A percentile compares a stretch with the other conserved stretches of the same genome.
Evolutionary conservation across 768 basidiomycete species (phyloP).

Genomic region (Tremella fuciformis): DNA sequence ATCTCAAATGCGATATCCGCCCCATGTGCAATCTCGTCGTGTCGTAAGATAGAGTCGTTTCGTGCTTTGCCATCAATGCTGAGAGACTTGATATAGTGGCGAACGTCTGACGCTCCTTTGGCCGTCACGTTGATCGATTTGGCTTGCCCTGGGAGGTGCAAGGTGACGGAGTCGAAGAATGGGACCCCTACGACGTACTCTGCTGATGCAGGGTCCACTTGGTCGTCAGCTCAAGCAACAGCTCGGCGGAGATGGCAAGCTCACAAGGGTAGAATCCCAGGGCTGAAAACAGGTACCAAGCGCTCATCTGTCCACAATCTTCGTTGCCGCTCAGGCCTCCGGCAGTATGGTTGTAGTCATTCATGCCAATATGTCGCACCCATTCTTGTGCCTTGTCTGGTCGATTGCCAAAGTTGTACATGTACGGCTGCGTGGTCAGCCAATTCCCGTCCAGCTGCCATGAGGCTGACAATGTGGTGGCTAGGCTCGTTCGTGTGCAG

Average conservation of each 20-base stretch:
- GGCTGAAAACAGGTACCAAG: slow-evolving; percentile 79
- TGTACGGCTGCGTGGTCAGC: slow-evolving; percentile 58
- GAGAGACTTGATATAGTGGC: slow-evolving; percentile 63
- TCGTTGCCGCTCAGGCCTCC: slow-evolving; percentile 77
- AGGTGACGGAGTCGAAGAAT: slow-evolving; percentile 59
- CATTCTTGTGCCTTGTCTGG: slow-evolving; percentile 69
- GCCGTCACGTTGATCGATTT: slow-evolving; percentile 59
- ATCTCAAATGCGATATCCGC: slow-evolving; percentile 66
- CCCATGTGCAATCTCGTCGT: slow-evolving; percentile 63
- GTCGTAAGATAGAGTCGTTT: slow-evolving; percentile 58
- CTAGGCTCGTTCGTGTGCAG: slow-evolving; percentile 84
- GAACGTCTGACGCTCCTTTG: slow-evolving; percentile 58
- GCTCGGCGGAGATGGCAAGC: slow-evolving; percentile 11
- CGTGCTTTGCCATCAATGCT: slow-evolving; percentile 59
- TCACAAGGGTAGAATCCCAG: slow-evolving; percentile 71
- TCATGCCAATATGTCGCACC: slow-evolving; percentile 64
- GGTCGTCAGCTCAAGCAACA: background rate
- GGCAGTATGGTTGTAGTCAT: slow-evolving; percentile 66
- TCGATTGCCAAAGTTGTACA: slow-evolving; percentile 70
- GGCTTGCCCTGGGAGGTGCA: slow-evolving; percentile 58
- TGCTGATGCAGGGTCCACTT: slow-evolving; percentile 73
- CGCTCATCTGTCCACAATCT: slow-evolving; percentile 87
- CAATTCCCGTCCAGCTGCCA: background rate
- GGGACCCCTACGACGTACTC: slow-evolving; percentile 72
- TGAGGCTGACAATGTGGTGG: slow-evolving; percentile 62